These are phyloP conservation scores for Trametes polyzona DNA, from an alignment of 1,284 basidiomycete genomes.

Conservation along the genomic window DNA sequence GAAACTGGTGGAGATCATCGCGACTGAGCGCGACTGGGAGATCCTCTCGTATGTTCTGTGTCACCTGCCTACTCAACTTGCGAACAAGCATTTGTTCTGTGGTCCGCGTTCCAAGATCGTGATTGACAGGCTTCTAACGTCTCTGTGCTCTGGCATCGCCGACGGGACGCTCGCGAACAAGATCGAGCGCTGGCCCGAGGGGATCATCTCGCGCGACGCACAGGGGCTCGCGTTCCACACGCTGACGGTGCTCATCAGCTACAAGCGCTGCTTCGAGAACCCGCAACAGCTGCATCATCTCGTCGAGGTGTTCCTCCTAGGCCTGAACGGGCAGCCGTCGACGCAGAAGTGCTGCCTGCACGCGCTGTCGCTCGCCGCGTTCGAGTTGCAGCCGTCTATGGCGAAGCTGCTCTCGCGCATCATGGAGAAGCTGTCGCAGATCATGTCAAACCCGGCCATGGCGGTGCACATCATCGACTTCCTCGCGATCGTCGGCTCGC, in stretches of 20 bases:
- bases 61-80: conserved; percentile 89
- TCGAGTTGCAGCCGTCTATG: conserved; percentile 87
- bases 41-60: conserved; percentile 91
- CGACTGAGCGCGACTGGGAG: conserved; percentile 89
- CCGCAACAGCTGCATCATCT: conserved; percentile 67
- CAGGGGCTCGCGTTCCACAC: conserved; percentile 90
- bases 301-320: conserved; percentile 84
- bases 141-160: conserved; percentile 75
- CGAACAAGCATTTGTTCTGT: conserved; percentile 97
- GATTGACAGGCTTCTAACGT: conserved; percentile 67
- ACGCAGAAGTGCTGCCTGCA: conserved; percentile 94
- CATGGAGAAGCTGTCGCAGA: conserved; percentile 88
- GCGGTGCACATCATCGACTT: conserved; percentile 97
- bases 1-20: conserved; percentile 71
- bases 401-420: conserved; percentile 83
- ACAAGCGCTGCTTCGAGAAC: conserved; percentile 80
- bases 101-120: conserved; percentile 78
- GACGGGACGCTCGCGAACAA: conserved; percentile 61
- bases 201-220: conserved; percentile 80
- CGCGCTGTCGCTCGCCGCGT: conserved; percentile 86
- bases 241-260: conserved; percentile 88
- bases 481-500: conserved; percentile 85
- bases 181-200: conserved; percentile 65
- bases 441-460: conserved; percentile 94
- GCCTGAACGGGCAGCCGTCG: conserved; percentile 77